Evolutionary conservation across 2,329 filamentous ascomycete species (phyloP), one percentile per base, ranked within the genome.

Genomic region (Parascedosporium putredinis): DNA sequence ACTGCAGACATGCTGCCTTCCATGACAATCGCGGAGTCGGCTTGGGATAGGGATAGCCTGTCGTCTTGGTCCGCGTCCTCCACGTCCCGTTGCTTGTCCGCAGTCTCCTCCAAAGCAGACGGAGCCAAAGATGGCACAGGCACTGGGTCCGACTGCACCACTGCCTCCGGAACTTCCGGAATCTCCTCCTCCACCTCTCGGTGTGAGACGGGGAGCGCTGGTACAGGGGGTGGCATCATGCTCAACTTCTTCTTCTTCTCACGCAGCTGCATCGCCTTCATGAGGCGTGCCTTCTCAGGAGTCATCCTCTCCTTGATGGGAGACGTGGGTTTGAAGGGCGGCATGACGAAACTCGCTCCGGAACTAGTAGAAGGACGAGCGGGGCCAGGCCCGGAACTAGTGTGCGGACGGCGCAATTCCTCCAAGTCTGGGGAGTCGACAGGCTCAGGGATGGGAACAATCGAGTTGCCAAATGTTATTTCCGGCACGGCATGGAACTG

Each of bases 221-320:
- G 24, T n/a, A 24, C 31, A 22, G 31, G 33, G 12, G 60, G 34
- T n/a, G 61, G 54, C 34, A 62, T 60, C 40, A 60, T 55, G 51
- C 56, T 64, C 60, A 64, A 64, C 65, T 67, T 70, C 62, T 70
- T 81, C 64, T 88, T 89, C 67, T 86, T 88, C 66, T 94, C 93
- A 48, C 91, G 79, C 57, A 96, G 67, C 65, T 96, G 86, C 68
- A 96, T 76, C 6, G 93, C 93, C 69, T 94, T 96, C 87, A 95
- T 90, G 54, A 98, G 72, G 50, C 93, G 78, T 53, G 87, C 81
- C 69, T 94, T 97, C 64, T 98, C 93, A 1, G 88, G 87, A 1
- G 88, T 88, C 59, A 94, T 84, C 63, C 73, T 58, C 64, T 68
- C 66, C 57, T 68, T 69, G 5, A 72, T 65, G 57, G 74, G 61